Conservation (phyloP, 495 filamentous ascomycete species). For the Hypomontagnella monticulosa region DNA sequence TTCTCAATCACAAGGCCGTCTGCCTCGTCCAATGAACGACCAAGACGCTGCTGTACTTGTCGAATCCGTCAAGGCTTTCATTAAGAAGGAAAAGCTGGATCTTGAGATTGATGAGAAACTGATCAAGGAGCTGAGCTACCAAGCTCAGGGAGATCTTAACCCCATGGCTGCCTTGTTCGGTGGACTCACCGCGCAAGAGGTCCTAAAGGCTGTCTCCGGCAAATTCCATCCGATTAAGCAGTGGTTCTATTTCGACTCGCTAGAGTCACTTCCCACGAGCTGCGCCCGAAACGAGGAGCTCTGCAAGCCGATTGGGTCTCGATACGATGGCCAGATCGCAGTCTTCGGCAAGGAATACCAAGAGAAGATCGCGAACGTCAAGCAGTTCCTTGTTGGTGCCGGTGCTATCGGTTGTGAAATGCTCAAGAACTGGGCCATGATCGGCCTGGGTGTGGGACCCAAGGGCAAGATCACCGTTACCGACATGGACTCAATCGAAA, state of each 20-base stretch:
- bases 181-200: slow-evolving; percentile 93
- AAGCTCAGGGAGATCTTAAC: slow-evolving; percentile 90
- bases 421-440: slow-evolving; percentile 99
- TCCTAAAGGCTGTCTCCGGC: slow-evolving; percentile 95
- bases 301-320: slow-evolving; percentile 81
- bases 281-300: slow-evolving; percentile 80
- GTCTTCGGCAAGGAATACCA: slow-evolving; percentile 96
- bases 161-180: slow-evolving; percentile 97
- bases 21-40: slow-evolving; percentile 84
- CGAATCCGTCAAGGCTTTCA: slow-evolving; percentile 74
- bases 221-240: slow-evolving; percentile 95
- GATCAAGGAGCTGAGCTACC: slow-evolving; percentile 91
- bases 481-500: slow-evolving; percentile 98
- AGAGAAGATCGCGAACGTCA: slow-evolving; percentile 88
- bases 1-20: slow-evolving; percentile 71
- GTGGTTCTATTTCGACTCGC: slow-evolving; percentile 95
- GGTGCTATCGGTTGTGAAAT: slow-evolving; percentile 99
- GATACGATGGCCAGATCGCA: slow-evolving; percentile 97
- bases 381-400: slow-evolving; percentile 93
- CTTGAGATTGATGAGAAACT: slow-evolving; percentile 92
- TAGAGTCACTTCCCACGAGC: slow-evolving; percentile 88
- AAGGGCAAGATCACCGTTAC: slow-evolving; percentile 90
- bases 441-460: slow-evolving; percentile 89
- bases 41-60: slow-evolving; percentile 82
- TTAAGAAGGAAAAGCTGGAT: slow-evolving; percentile 72